phyloP scores from a whole-genome alignment of 2,329 filamentous ascomycete species.

The Nothomitra cinnamomea region DNA sequence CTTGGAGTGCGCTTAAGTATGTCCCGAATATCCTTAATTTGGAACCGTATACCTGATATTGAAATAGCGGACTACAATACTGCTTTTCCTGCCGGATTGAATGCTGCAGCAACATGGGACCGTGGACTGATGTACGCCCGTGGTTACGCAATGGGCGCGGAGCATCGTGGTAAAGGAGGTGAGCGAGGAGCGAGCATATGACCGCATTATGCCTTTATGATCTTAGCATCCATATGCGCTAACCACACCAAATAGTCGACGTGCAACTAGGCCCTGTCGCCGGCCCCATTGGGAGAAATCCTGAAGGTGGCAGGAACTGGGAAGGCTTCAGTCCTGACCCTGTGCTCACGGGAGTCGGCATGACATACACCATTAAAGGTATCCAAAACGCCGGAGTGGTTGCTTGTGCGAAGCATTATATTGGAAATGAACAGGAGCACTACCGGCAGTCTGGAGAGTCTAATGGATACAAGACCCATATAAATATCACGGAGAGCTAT shows the following conservation, averaged over 20 bases:
- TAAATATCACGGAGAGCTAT: conserved; percentile 34
- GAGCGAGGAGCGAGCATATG: no score
- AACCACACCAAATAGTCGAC: conserved; percentile 30
- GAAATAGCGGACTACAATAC: conserved; percentile 56
- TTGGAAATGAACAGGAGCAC: conserved; percentile 59
- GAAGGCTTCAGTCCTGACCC: conserved; percentile 32
- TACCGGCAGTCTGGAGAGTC: conserved; percentile 47
- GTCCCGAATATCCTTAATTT: conserved; percentile 9
- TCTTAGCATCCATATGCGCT: no score
- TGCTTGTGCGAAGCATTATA: conserved; percentile 65
- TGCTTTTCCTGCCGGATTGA: conserved; percentile 64
- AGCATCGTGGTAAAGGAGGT: conserved; percentile 53
- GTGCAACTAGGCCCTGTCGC: conserved; percentile 63
- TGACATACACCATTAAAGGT: conserved; percentile 57
- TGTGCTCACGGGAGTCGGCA: conserved; percentile 53
- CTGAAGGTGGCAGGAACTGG: conserved; percentile 56
- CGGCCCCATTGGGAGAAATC: conserved; percentile 51
- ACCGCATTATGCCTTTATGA: no score
- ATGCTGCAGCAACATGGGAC: conserved; percentile 71
- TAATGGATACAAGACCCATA: conserved; percentile 40
- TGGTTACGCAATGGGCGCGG: conserved; percentile 56
- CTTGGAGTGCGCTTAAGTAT: conserved; percentile 55
- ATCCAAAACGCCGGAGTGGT: conserved; percentile 72
- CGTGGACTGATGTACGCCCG: conserved; percentile 50
- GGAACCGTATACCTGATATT: no score